These are phyloP conservation scores for Helicocarpus griseus DNA, from an alignment of 2,329 filamentous ascomycete species.

Conservation along the genomic window DNA sequence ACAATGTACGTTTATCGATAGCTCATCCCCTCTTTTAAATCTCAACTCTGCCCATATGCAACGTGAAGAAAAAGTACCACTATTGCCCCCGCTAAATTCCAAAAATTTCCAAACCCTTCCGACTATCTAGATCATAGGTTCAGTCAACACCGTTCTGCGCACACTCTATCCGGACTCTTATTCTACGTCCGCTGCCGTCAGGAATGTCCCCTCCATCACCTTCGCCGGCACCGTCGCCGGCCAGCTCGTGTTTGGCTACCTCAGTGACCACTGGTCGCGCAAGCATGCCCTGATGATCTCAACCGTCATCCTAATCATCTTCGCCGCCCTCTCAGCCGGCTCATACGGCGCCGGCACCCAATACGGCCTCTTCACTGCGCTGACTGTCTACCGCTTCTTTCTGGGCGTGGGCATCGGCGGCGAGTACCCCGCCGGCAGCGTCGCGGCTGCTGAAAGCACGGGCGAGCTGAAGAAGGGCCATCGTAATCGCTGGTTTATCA, in stretches of 20 bases:
- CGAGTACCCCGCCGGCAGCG: constrained; percentile 54
- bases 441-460: constrained; percentile 73
- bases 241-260: constrained; percentile 21
- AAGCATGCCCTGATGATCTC: constrained; percentile 72
- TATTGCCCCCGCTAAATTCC: background rate
- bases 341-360: constrained; percentile 64
- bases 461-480: constrained; percentile 71
- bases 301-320: constrained; percentile 74
- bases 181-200: constrained; percentile 55
- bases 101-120: background rate
- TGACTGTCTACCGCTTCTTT: constrained; percentile 80
- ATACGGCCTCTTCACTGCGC: constrained; percentile 63
- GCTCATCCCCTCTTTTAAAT: background rate
- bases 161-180: constrained; percentile 63
- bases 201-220: constrained; percentile 70
- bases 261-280: constrained; percentile 71
- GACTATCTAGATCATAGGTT: constrained; percentile 60
- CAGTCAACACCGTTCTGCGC: constrained; percentile 67
- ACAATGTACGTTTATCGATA: constrained; percentile 51
- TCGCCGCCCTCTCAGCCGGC: constrained; percentile 68
- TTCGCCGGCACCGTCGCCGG: constrained; percentile 34
- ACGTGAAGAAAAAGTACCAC: background rate
- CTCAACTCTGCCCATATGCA: background rate
- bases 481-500: constrained; percentile 82
- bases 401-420: constrained; percentile 67